These are phyloP conservation scores for Leccinellum rugosiceps DNA, from an alignment of 768 basidiomycete species.

Conservation along the genomic window DNA sequence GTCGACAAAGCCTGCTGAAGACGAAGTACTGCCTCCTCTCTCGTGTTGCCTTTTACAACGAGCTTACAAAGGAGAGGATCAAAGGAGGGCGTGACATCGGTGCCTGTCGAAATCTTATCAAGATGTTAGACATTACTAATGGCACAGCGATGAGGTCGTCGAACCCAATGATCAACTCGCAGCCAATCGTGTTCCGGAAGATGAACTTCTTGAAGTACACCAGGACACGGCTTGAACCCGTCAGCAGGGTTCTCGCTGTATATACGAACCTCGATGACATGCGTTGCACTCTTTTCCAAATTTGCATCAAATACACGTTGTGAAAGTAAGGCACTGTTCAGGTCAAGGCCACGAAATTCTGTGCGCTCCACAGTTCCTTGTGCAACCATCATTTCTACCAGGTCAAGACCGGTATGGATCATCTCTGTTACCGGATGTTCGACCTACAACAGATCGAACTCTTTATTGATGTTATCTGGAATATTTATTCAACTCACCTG, in stretches of 20 bases:
- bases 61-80: constrained; percentile 62
- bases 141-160: constrained; percentile 10
- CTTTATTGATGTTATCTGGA: not conserved
- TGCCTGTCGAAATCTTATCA: constrained; percentile 47
- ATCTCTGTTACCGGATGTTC: constrained; percentile 67
- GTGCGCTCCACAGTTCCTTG: constrained; percentile 45
- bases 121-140: not conserved
- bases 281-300: constrained; percentile 13
- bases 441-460: constrained; percentile 38
- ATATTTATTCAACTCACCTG: constrained; percentile 35
- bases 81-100: constrained; percentile 49
- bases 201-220: constrained; percentile 55
- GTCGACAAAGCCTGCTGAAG: constrained; percentile 38
- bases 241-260: constrained; percentile 63
- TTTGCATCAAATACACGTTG: constrained; percentile 37
- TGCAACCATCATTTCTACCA: constrained; percentile 62
- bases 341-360: constrained; percentile 10
- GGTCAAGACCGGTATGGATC: constrained; percentile 51
- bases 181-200: constrained; percentile 47
- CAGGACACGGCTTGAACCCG: constrained; percentile 56
- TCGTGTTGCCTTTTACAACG: constrained; percentile 46
- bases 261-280: constrained; percentile 56
- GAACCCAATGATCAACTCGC: constrained; percentile 59
- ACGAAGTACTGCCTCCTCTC: constrained; percentile 44
- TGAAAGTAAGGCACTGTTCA: constrained; percentile 29